Conservation (phyloP, 2,329 filamentous ascomycete species). For the Fusarium sublunatum region DNA sequence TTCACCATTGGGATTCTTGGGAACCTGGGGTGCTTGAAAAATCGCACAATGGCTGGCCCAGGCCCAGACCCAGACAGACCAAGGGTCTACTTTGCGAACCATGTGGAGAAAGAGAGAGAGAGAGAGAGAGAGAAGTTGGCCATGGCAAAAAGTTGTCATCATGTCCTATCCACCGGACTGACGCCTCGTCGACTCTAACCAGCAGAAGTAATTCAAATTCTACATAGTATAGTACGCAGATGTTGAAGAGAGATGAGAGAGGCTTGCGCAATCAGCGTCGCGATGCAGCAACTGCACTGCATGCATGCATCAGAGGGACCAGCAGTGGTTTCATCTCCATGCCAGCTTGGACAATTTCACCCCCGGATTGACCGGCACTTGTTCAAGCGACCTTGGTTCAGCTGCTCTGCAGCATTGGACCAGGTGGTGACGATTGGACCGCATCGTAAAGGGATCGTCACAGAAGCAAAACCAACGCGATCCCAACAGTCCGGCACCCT, state of each 20-base stretch:
- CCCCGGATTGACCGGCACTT: conserved; percentile 17
- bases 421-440: conserved; percentile 25
- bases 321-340: conserved; percentile 1
- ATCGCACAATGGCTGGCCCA: conserved; percentile 28
- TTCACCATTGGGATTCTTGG: conserved; percentile 31
- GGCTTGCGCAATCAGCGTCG: conserved; percentile 6
- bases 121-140: not conserved
- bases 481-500: conserved; percentile 35
- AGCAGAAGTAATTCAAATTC: conserved; percentile 13
- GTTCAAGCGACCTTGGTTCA: conserved; percentile 9
- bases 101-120: not conserved
- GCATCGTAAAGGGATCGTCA: conserved; percentile 31
- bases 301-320: not conserved
- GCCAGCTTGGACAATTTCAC: conserved; percentile 2
- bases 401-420: conserved; percentile 4
- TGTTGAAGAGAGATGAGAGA: not conserved
- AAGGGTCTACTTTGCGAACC: conserved; percentile 17
- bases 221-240: too few species aligned
- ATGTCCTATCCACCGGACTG: conserved; percentile 32
- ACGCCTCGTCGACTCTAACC: conserved; percentile 23
- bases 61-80: conserved; percentile 7
- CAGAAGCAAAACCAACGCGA: conserved; percentile 22
- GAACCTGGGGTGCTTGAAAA: conserved; percentile 12
- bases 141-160: conserved; percentile 9
- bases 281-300: not conserved